A percentile compares a stretch with the other conserved stretches of the same genome.
Evolutionary conservation across 2,329 filamentous ascomycete genomes (phyloP).

Genomic region (Leptodontidium sp.): DNA sequence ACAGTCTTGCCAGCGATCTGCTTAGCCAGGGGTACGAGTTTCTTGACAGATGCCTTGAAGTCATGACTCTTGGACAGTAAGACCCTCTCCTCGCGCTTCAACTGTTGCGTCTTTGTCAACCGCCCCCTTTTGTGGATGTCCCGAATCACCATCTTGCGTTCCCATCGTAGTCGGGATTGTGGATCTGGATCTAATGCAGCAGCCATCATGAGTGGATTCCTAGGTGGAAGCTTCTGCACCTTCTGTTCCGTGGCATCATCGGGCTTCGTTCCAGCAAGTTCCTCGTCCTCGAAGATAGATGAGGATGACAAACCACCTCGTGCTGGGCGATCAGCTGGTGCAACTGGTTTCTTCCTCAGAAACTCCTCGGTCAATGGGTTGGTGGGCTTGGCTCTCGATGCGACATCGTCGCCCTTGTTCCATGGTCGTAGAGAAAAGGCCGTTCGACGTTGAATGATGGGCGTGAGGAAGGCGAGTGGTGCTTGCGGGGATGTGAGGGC

Average conservation of each 20-base stretch:
- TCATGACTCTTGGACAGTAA: conserved; percentile 69
- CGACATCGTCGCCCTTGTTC: conserved; percentile 16
- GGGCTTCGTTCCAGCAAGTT: conserved; percentile 42
- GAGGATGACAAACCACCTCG: conserved; percentile 55
- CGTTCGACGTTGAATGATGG: conserved; percentile 42
- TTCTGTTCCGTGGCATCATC: conserved; percentile 5
- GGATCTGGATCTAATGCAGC: conserved; percentile 80
- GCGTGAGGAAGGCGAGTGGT: conserved; percentile 48
- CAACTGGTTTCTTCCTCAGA: conserved; percentile 49
- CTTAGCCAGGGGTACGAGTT: conserved; percentile 82
- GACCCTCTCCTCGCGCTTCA: conserved; percentile 70
- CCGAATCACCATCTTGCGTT: conserved; percentile 84
- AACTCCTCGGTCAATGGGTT: conserved; percentile 71
- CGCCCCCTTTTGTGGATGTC: conserved; percentile 74
- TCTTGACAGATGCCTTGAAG: conserved; percentile 90
- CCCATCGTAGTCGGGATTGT: conserved; percentile 73
- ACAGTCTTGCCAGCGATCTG: conserved; percentile 95
- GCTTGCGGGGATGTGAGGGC: conserved; percentile 49
- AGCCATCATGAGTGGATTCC: conserved; percentile 63
- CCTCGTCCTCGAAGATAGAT: conserved; percentile 61
- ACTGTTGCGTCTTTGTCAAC: conserved; percentile 69
- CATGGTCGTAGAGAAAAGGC: conserved; percentile 29
- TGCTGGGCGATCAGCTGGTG: conserved; percentile 48
- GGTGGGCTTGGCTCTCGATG: conserved; percentile 25
- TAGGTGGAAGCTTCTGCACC: conserved; percentile 42